Conservation (phyloP, 768 basidiomycete genomes). For the Tricholoma matsutake region DNA sequence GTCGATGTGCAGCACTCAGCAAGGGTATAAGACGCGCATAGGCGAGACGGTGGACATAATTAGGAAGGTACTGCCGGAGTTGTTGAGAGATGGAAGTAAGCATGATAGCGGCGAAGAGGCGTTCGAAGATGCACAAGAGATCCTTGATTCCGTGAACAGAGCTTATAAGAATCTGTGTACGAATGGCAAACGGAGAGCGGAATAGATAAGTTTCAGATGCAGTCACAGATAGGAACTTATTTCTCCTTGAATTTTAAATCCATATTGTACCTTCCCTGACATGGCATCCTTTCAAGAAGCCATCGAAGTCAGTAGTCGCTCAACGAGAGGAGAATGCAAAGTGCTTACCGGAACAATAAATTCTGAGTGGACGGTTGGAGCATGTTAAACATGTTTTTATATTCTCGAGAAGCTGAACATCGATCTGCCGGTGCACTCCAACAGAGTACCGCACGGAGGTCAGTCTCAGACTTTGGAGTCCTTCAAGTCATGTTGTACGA, state of each 20-base stretch:
- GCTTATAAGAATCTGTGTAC: slow-evolving; percentile 12
- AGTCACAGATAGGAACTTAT: too few species aligned
- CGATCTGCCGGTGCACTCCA: too few species aligned
- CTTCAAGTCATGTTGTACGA: background rate
- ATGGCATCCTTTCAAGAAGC: slow-evolving; percentile 44
- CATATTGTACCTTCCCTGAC: background rate
- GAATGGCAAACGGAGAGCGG: background rate
- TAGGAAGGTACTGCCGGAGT: slow-evolving; percentile 22
- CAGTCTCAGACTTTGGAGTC: background rate
- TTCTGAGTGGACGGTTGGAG: slow-evolving; percentile 41
- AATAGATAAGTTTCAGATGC: background rate
- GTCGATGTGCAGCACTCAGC: slow-evolving; percentile 46
- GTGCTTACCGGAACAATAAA: slow-evolving; percentile 41
- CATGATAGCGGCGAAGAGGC: slow-evolving; percentile 19
- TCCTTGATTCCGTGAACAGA: slow-evolving; percentile 30
- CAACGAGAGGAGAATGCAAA: slow-evolving; percentile 13
- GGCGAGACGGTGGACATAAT: slow-evolving; percentile 32
- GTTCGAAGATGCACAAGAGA: slow-evolving; percentile 38
- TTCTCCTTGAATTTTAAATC: background rate
- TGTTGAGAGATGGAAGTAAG: slow-evolving; percentile 21
- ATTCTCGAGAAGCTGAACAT: slow-evolving; percentile 6
- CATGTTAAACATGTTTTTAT: slow-evolving; percentile 29
- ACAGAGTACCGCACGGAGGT: slow-evolving; percentile 57
- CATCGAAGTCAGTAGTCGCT: slow-evolving; percentile 19
- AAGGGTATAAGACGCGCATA: slow-evolving; percentile 46